A percentile compares a stretch with the other conserved stretches of the same genome.
phyloP scores from a whole-genome alignment of 2,329 filamentous ascomycete species.

The Colletotrichum sp. region DNA sequence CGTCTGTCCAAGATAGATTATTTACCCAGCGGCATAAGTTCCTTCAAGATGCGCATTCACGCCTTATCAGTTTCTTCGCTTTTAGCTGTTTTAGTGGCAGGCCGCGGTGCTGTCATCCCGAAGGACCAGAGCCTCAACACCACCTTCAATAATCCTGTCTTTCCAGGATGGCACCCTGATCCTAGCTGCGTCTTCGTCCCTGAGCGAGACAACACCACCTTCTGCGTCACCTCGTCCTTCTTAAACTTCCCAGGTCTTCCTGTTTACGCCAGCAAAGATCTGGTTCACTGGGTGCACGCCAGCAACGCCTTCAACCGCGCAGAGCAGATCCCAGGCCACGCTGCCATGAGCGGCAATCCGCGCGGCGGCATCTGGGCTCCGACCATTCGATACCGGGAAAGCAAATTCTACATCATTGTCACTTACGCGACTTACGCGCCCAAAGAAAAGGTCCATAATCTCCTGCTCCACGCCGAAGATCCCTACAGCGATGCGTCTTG shows the following conservation, averaged over 20 bases:
- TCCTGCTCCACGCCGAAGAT: not conserved
- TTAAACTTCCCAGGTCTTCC: conserved; percentile 57
- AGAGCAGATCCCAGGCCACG: conserved; percentile 41
- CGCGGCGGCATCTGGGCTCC: conserved; percentile 51
- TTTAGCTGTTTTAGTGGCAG: accelerated
- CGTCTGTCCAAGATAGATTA: too few relatives aligned
- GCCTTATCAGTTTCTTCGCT: not conserved
- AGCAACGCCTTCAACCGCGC: conserved; percentile 42
- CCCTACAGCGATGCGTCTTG: not conserved
- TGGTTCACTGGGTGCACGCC: not conserved
- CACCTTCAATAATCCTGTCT: conserved; percentile 44
- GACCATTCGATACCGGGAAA: conserved; percentile 24
- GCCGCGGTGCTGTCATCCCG: not conserved
- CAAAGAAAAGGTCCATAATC: not conserved
- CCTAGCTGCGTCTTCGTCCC: conserved; percentile 46
- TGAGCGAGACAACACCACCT: conserved; percentile 47
- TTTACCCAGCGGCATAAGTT: too few relatives aligned
- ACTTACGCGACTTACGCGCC: not conserved
- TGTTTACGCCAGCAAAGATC: conserved; percentile 42
- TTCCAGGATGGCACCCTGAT: conserved; percentile 56
- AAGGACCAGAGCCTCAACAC: conserved; percentile 8
- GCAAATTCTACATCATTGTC: not conserved
- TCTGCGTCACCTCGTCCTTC: conserved; percentile 57
- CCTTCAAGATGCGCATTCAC: too few relatives aligned
- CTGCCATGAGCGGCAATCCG: conserved; percentile 30